Conservation (phyloP, 2,329 filamentous ascomycete species). For the Aspergillus sclerotialis region DNA sequence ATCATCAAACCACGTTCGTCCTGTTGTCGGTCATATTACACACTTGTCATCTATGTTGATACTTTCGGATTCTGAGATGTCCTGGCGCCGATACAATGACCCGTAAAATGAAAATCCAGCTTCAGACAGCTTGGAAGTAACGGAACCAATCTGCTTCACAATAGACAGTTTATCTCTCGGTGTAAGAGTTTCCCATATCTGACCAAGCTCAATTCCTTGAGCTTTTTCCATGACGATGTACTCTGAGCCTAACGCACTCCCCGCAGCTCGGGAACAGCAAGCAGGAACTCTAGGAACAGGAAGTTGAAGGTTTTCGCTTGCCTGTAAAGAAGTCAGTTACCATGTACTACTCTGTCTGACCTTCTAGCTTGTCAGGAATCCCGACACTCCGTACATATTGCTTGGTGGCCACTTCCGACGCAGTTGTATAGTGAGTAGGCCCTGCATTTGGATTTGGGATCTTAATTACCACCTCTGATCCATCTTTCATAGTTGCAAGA, state of each 20-base stretch:
- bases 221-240: conserved; percentile 11
- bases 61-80: conserved; percentile 5
- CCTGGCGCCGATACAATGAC: conserved; percentile 7
- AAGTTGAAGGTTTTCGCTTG: conserved; percentile 3
- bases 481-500: conserved; percentile 3
- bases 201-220: conserved; percentile 2
- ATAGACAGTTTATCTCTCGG: conserved; percentile 8
- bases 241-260: conserved; percentile 6
- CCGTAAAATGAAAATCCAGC: conserved; percentile 7
- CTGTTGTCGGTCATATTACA: conserved; percentile 7
- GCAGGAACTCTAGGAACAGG: conserved; percentile 7
- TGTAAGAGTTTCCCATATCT: conserved; percentile 6
- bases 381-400: conserved; percentile 1
- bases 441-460: conserved; percentile 4
- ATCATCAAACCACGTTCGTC: conserved; percentile 10
- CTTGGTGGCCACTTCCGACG: conserved; percentile 5
- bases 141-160: conserved; percentile 8
- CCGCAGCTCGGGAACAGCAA: conserved; percentile 3
- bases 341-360: too few species aligned
- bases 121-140: conserved; percentile 5
- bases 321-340: conserved; percentile 3
- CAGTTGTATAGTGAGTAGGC: conserved; percentile 1
- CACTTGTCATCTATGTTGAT: conserved; percentile 6
- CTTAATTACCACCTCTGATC: conserved; percentile 2
- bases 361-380: background rate